phyloP scores from a whole-genome alignment of 257 asterid species.

The Solanum paucissectum region DNA sequence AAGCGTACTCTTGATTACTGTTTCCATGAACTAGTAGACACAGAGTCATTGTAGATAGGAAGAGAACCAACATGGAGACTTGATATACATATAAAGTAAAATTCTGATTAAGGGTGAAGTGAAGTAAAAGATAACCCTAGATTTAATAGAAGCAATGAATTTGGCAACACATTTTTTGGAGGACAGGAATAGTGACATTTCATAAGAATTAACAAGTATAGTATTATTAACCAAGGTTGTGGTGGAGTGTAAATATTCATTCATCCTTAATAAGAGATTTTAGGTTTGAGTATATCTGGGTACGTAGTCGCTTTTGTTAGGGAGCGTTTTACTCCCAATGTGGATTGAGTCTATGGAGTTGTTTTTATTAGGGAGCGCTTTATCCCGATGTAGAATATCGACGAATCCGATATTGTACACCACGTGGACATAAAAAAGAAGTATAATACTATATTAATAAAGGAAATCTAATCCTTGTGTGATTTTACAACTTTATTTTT shows the following conservation, averaged over 20 bases:
- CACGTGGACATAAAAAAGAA: too few relatives aligned
- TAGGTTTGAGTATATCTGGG: too few relatives aligned
- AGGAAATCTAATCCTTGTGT: background rate
- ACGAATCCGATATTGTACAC: too few relatives aligned
- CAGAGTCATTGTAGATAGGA: background rate
- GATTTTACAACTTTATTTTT: background rate
- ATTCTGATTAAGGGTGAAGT: background rate
- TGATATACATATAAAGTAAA: too few relatives aligned
- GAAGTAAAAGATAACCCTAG: background rate
- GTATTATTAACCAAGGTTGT: too few relatives aligned
- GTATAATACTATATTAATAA: too few relatives aligned
- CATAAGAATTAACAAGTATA: background rate
- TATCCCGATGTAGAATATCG: too few relatives aligned
- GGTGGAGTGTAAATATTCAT: too few relatives aligned
- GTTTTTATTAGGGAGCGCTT: rapidly evolving
- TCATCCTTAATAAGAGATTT: too few relatives aligned
- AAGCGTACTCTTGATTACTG: background rate
- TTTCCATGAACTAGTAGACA: background rate
- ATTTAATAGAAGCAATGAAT: background rate
- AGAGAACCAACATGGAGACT: background rate
- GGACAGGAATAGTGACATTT: background rate
- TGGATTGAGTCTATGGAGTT: too few relatives aligned
- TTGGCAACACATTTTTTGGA: background rate
- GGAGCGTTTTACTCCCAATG: too few relatives aligned
- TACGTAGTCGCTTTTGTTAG: too few relatives aligned